Evolutionary conservation across 2,329 filamentous ascomycete species (phyloP).

Genomic region (Microsporum ferrugineum): DNA sequence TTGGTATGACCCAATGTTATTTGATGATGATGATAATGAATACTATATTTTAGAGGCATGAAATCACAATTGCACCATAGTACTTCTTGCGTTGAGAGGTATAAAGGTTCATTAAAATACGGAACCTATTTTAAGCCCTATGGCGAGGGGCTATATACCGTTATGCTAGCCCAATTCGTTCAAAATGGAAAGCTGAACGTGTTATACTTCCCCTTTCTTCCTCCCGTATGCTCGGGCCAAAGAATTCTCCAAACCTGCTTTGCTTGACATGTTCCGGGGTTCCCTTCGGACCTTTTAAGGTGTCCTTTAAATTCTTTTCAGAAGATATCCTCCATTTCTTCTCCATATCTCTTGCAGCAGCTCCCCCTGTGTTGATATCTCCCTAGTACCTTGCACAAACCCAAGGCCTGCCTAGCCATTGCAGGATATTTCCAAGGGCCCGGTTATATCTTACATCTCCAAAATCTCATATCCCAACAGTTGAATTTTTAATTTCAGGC

Average conservation of each 20-base stretch:
- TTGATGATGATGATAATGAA: not conserved
- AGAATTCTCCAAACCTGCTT: not conserved
- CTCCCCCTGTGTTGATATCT: not conserved
- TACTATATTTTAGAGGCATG: not conserved
- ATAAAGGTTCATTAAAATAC: not conserved
- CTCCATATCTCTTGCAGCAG: not conserved
- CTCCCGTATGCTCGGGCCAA: not conserved
- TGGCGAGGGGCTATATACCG: not conserved
- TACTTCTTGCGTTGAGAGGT: not conserved
- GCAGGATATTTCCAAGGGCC: not conserved
- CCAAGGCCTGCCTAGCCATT: not conserved
- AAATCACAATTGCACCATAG: not conserved
- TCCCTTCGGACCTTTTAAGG: too few species aligned
- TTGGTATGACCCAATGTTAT: not conserved
- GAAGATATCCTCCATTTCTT: not conserved
- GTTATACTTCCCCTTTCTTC: not conserved
- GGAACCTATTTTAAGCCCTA: not conserved
- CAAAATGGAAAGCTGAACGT: not conserved
- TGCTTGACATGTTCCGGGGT: too few species aligned
- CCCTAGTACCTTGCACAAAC: not conserved
- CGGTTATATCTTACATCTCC: not conserved
- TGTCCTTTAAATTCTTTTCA: not conserved
- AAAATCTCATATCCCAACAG: not conserved
- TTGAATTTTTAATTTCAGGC: not conserved
- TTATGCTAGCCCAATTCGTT: not conserved